Evolutionary conservation across 352 stramenopile species (phyloP).

Genomic region (Globisporangium canariense): DNA sequence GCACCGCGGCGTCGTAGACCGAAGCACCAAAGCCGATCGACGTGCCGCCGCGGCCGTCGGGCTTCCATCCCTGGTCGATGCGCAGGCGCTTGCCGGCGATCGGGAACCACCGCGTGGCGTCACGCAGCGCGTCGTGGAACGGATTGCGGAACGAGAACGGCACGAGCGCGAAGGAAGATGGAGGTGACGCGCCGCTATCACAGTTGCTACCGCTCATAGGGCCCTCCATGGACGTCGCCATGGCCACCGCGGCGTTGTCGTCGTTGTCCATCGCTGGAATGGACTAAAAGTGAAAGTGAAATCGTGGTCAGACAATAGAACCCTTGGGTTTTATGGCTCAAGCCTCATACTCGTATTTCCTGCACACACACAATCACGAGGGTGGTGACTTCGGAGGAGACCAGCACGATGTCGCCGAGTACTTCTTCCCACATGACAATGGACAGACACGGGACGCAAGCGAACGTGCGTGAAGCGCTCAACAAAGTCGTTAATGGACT

Average conservation of each 20-base stretch:
- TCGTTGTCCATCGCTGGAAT: neutral
- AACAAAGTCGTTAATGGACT: no score
- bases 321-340: neutral
- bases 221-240: conserved; percentile 13
- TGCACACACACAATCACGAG: no score
- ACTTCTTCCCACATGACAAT: no score
- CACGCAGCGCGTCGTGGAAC: conserved; percentile 71
- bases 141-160: conserved; percentile 72
- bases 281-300: neutral
- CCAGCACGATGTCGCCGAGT: no score
- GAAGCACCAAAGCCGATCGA: conserved; percentile 74
- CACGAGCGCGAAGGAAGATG: conserved; percentile 33
- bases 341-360: no score
- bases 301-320: neutral
- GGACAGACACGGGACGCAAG: no score
- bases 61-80: conserved; percentile 78
- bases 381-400: no score
- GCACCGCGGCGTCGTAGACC: conserved; percentile 76
- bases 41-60: conserved; percentile 71
- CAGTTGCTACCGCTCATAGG: neutral
- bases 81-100: conserved; percentile 52
- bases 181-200: neutral
- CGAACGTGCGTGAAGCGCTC: no score
- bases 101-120: conserved; percentile 61
- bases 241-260: neutral